Conservation (phyloP, 768 basidiomycete genomes). For the Sistotremastrum suecicum region DNA sequence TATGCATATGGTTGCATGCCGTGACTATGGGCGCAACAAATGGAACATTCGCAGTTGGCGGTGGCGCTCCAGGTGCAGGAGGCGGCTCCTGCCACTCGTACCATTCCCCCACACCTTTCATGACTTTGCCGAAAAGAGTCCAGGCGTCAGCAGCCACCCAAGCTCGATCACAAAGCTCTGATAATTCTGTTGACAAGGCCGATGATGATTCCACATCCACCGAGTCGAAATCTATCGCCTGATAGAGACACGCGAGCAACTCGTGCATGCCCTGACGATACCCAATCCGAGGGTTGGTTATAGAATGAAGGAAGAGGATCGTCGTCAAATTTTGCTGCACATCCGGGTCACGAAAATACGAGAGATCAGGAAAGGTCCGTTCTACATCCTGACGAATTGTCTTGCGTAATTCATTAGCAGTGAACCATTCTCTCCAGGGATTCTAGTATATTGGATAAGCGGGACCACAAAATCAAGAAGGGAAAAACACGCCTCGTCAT, state of each 20-base stretch:
- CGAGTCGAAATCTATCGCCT: conserved; percentile 75
- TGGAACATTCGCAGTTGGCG: background rate
- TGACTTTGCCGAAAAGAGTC: conserved; percentile 65
- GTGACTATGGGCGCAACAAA: conserved; percentile 78
- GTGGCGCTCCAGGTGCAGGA: conserved; percentile 12
- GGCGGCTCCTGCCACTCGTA: conserved; percentile 31
- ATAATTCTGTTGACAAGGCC: conserved; percentile 23
- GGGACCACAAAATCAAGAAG: background rate
- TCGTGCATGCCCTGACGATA: conserved; percentile 99
- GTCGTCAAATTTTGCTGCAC: conserved; percentile 75
- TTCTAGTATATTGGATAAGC: conserved; percentile 33
- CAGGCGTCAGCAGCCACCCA: conserved; percentile 84
- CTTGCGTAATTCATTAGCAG: conserved; percentile 74
- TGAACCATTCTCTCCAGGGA: conserved; percentile 94
- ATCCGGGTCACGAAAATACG: conserved; percentile 66
- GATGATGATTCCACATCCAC: conserved; percentile 21
- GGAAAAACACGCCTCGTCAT: conserved; percentile 42
- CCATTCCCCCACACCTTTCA: conserved; percentile 72
- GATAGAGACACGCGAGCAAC: conserved; percentile 75
- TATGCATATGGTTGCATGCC: conserved; percentile 71
- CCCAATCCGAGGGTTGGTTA: conserved; percentile 67
- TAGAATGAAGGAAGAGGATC: conserved; percentile 74
- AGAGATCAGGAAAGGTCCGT: conserved; percentile 93
- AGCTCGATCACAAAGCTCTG: conserved; percentile 46
- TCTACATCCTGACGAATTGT: conserved; percentile 92